Conservation (phyloP, 345 rosid species). For the Eucalyptus regnans region DNA sequence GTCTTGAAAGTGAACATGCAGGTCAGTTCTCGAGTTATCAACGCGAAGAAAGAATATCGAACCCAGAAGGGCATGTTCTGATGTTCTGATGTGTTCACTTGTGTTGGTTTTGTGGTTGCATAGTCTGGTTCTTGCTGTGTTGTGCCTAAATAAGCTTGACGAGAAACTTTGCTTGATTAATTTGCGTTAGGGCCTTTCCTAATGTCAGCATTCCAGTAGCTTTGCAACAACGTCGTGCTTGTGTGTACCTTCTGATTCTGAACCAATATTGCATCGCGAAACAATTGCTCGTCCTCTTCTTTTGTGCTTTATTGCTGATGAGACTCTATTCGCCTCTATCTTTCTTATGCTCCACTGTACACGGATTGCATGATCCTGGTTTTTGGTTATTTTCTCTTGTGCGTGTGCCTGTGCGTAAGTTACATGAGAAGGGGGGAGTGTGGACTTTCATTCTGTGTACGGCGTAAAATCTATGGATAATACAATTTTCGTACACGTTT, state of each 20-base stretch:
- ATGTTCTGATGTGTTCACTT: background rate
- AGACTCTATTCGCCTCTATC: background rate
- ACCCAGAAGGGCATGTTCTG: background rate
- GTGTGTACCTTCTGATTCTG: background rate
- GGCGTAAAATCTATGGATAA: background rate
- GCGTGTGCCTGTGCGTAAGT: background rate
- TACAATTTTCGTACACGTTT: background rate
- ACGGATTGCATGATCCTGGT: background rate
- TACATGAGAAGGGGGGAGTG: background rate
- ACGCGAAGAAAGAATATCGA: background rate
- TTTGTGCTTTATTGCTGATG: background rate
- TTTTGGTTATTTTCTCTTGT: background rate
- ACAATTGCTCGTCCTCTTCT: background rate
- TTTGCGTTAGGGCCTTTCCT: background rate
- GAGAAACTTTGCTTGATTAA: background rate
- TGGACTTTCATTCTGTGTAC: background rate
- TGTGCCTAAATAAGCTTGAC: background rate
- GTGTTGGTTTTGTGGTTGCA: background rate
- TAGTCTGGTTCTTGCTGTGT: background rate
- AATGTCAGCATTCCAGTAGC: background rate
- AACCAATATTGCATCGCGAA: background rate
- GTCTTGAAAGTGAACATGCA: slow-evolving; percentile 65
- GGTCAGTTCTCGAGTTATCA: slow-evolving; percentile 4
- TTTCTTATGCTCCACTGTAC: accelerated
- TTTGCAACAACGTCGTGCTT: background rate